Conservation (phyloP, 2,329 filamentous ascomycete species). For the Nannizziopsis barbatae region DNA sequence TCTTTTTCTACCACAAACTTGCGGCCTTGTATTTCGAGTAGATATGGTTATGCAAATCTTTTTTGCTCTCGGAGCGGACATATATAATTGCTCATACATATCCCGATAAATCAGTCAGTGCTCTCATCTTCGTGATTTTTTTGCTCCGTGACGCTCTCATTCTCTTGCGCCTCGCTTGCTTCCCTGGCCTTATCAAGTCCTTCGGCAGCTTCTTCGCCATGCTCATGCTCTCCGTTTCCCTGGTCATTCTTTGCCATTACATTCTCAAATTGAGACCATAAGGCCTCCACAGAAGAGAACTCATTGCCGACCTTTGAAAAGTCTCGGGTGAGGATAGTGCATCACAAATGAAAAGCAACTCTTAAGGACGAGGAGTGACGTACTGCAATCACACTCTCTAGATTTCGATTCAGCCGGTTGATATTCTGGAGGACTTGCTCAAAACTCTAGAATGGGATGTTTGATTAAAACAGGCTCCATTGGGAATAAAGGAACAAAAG, state of each 20-base stretch:
- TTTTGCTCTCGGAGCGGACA: background rate
- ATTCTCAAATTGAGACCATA: conserved; percentile 95
- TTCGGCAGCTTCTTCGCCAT: conserved; percentile 4
- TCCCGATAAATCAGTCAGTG: background rate
- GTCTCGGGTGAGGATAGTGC: background rate
- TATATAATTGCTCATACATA: too few species aligned
- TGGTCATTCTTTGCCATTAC: conserved; percentile 69
- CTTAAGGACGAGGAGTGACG: conserved; percentile 22
- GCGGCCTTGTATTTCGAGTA: conserved; percentile 5
- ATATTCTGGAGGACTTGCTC: conserved; percentile 91
- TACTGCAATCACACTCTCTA: conserved; percentile 85
- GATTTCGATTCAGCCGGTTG: conserved; percentile 83
- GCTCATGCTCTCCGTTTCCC: conserved; percentile 4
- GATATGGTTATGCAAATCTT: background rate
- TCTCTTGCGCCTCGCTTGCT: conserved; percentile 1
- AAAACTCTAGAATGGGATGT: conserved; percentile 42
- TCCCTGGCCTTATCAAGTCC: too few species aligned
- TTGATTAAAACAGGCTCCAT: too few species aligned
- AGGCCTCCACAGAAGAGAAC: conserved; percentile 88
- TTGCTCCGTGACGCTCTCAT: background rate
- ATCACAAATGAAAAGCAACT: background rate
- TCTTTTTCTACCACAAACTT: conserved; percentile 2
- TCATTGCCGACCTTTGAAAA: conserved; percentile 70
- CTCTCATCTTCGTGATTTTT: background rate
- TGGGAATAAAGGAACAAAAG: background rate